These are phyloP conservation scores for Colletotrichum liaoningense DNA, from an alignment of 2,329 filamentous ascomycete genomes.

Conservation along the genomic window DNA sequence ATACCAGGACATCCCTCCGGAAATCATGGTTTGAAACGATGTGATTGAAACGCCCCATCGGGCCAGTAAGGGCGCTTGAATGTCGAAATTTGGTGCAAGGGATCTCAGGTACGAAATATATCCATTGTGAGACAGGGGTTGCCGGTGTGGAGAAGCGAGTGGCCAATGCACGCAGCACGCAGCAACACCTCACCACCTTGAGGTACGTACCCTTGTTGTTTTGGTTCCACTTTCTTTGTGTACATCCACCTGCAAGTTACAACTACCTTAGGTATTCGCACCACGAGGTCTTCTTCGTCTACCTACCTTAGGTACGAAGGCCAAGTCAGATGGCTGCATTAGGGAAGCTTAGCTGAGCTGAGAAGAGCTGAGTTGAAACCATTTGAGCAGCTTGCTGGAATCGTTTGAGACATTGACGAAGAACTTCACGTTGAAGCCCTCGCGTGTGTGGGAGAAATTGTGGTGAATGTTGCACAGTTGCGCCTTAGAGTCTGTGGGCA, in stretches of 20 bases:
- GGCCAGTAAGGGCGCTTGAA: constrained; percentile 29
- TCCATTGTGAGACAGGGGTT: constrained; percentile 32
- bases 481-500: neutral
- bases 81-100: constrained; percentile 19
- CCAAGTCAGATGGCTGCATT: neutral
- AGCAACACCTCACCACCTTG: neutral
- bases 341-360: neutral
- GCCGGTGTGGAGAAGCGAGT: constrained; percentile 17
- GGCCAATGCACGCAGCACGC: neutral
- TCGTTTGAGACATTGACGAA: neutral
- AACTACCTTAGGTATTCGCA: too few relatives aligned
- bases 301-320: neutral
- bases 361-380: neutral
- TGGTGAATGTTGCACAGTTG: neutral
- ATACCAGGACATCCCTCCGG: constrained; percentile 18
- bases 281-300: neutral
- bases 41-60: constrained; percentile 30
- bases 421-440: too few relatives aligned
- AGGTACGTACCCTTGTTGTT: constrained; percentile 4
- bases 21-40: constrained; percentile 31
- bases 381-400: neutral
- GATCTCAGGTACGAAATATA: constrained; percentile 21
- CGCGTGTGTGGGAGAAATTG: neutral
- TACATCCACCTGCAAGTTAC: neutral
- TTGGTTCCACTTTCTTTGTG: constrained; percentile 4